Percentiles rank a stretch among this genome's conserved stretches.
These are phyloP conservation scores for Daldinia decipiens DNA, from an alignment of 495 filamentous ascomycete genomes.

Conservation along the genomic window DNA sequence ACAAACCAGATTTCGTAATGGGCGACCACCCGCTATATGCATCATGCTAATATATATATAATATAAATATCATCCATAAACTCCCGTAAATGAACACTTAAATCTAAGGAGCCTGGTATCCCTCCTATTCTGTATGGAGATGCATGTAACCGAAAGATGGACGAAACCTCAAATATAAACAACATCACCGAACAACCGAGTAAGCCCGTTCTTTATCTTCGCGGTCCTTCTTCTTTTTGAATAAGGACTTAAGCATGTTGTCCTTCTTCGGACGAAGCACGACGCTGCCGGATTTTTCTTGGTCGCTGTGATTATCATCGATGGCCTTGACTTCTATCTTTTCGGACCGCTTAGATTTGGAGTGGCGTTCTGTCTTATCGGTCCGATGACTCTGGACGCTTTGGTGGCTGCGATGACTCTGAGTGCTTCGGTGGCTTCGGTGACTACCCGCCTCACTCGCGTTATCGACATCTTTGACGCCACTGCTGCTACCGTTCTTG, in stretches of 20 bases:
- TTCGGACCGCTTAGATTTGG: slow-evolving; percentile 46
- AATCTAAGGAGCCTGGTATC: slow-evolving; percentile 28
- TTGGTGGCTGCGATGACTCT: slow-evolving; percentile 30
- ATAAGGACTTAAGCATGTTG: slow-evolving; percentile 63
- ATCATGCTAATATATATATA: slow-evolving; percentile 16
- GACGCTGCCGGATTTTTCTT: slow-evolving; percentile 47
- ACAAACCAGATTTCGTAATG: slow-evolving; percentile 24
- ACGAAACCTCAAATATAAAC: slow-evolving; percentile 7
- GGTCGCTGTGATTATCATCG: slow-evolving; percentile 48
- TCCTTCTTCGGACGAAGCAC: slow-evolving; percentile 55
- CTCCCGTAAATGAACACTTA: slow-evolving; percentile 23
- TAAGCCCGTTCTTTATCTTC: slow-evolving; percentile 46
- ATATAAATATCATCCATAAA: slow-evolving; percentile 19
- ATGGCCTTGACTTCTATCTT: slow-evolving; percentile 46
- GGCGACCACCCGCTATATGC: slow-evolving; percentile 28
- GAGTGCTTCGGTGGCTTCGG: slow-evolving; percentile 44
- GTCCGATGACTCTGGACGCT: slow-evolving; percentile 45
- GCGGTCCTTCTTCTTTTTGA: slow-evolving; percentile 61
- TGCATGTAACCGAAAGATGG: slow-evolving; percentile 17
- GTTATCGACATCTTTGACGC: slow-evolving; percentile 30
- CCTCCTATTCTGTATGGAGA: slow-evolving; percentile 30
- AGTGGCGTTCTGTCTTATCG: slow-evolving; percentile 44
- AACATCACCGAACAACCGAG: slow-evolving; percentile 35
- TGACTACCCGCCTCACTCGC: slow-evolving; percentile 44
- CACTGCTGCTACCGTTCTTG: slow-evolving; percentile 45